Evolutionary conservation across 208 protist genomes (phyloP).

Genomic region (Trypanosoma scelopori): DNA sequence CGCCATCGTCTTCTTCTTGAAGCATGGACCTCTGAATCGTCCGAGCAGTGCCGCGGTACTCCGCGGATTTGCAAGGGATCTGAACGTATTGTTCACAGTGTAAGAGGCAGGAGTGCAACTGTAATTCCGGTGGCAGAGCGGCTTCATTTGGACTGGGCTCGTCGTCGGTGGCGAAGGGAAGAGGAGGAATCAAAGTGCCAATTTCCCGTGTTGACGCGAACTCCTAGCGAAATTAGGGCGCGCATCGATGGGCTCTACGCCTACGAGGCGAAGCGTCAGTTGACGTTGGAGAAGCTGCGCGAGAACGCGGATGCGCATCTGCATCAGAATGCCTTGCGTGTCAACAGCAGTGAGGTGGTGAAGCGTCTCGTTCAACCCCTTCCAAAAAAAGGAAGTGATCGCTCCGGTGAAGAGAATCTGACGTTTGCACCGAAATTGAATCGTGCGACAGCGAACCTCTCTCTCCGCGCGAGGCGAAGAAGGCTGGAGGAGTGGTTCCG

Average conservation of each 20-base stretch:
- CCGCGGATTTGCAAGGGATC: slow-evolving; percentile 50
- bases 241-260: slow-evolving; percentile 53
- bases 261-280: slow-evolving; percentile 41
- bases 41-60: slow-evolving; percentile 25
- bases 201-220: slow-evolving; percentile 9
- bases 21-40: slow-evolving; percentile 31
- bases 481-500: slow-evolving; percentile 26
- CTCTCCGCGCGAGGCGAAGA: slow-evolving; percentile 12
- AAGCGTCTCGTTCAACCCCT: slow-evolving; percentile 33
- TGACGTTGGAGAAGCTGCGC: slow-evolving; percentile 40
- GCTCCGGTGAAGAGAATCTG: slow-evolving; percentile 3
- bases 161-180: slow-evolving; percentile 25
- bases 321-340: slow-evolving; percentile 24
- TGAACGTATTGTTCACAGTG: slow-evolving; percentile 39
- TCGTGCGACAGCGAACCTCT: slow-evolving; percentile 9
- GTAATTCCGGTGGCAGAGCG: slow-evolving; percentile 43
- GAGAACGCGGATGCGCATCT: slow-evolving; percentile 26
- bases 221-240: slow-evolving; percentile 38
- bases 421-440: slow-evolving; percentile 21
- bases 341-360: slow-evolving; percentile 41
- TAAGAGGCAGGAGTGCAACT: slow-evolving; percentile 27
- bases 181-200: slow-evolving; percentile 7
- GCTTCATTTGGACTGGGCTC: slow-evolving; percentile 41
- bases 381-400: neutral
- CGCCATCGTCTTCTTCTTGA: slow-evolving; percentile 55